These are phyloP conservation scores for Exophiala xenobiotica DNA, from an alignment of 2,329 filamentous ascomycete genomes.

Conservation along the genomic window DNA sequence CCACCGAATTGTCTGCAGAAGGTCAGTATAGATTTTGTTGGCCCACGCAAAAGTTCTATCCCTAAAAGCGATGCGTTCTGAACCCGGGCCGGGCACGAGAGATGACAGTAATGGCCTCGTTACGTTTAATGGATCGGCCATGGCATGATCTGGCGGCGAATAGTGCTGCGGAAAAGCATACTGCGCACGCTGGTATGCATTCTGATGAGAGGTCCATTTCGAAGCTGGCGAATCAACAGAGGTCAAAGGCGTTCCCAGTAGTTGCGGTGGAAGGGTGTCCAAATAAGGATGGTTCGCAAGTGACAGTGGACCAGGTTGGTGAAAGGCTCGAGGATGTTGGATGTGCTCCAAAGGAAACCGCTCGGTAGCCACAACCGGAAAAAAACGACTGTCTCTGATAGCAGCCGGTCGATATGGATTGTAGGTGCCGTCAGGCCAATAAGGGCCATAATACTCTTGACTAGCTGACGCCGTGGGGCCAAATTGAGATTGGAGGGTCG, in stretches of 20 bases:
- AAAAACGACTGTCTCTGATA: constrained; percentile 53
- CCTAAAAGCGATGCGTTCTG: constrained; percentile 51
- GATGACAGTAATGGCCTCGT: constrained; percentile 10
- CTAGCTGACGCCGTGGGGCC: constrained; percentile 60
- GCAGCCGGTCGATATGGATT: constrained; percentile 61
- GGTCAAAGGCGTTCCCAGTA: constrained; percentile 8
- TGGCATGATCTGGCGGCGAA: constrained; percentile 8
- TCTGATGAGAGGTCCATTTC: constrained; percentile 14
- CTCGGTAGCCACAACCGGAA: constrained; percentile 25
- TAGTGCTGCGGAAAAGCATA: constrained; percentile 12
- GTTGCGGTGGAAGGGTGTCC: constrained; percentile 3
- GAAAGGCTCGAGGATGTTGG: constrained; percentile 12
- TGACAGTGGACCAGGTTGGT: constrained; percentile 9
- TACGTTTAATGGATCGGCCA: constrained; percentile 7
- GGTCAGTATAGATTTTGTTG: constrained; percentile 70
- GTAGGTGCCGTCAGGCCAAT: constrained; percentile 64
- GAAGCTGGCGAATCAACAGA: constrained; percentile 13
- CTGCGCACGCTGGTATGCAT: constrained; percentile 12
- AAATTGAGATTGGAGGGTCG: constrained; percentile 56
- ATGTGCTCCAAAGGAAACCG: constrained; percentile 25
- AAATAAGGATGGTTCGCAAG: constrained; percentile 9
- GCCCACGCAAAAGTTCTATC: constrained; percentile 69
- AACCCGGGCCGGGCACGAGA: constrained; percentile 22
- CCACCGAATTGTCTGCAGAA: constrained; percentile 62
- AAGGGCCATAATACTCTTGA: constrained; percentile 59